phyloP scores from a whole-genome alignment of 148 eudicot species.

The Vaccinium macrocarpon region DNA sequence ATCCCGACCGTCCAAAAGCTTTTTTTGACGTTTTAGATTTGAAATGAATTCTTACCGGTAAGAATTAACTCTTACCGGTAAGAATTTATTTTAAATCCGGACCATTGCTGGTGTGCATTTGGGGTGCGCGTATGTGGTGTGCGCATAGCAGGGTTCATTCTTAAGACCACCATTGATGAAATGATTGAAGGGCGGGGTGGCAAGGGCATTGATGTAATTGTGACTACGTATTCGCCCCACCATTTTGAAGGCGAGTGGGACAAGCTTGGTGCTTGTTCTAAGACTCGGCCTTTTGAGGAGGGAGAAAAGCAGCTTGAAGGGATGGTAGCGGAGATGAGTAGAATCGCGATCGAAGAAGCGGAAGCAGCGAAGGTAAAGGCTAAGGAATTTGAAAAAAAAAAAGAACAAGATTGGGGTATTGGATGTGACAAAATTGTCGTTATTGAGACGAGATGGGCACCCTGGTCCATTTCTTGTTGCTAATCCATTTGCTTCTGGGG shows the following conservation, averaged over 20 bases:
- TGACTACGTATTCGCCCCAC: slow-evolving; percentile 80
- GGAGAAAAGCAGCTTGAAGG: slow-evolving; percentile 57
- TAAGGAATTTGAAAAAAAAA: neutral
- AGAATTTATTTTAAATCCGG: no score
- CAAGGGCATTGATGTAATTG: slow-evolving; percentile 44
- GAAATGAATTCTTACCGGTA: no score
- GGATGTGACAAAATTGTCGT: slow-evolving; percentile 68
- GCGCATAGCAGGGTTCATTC: no score
- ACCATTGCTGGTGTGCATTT: no score
- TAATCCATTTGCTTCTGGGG: slow-evolving; percentile 75
- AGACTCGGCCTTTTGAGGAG: slow-evolving; percentile 52
- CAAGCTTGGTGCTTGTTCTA: slow-evolving; percentile 76
- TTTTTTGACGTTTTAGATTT: no score
- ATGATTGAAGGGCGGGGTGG: slow-evolving; percentile 41
- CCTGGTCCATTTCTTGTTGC: slow-evolving; percentile 87
- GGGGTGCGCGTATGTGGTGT: no score
- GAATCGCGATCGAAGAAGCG: slow-evolving; percentile 45
- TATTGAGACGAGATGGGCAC: slow-evolving; percentile 84
- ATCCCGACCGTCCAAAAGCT: no score
- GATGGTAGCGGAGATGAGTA: slow-evolving; percentile 78
- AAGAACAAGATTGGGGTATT: slow-evolving; percentile 43
- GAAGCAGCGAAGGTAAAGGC: slow-evolving; percentile 33
- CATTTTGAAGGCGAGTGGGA: slow-evolving; percentile 99
- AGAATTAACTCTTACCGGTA: no score
- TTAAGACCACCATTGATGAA: slow-evolving; percentile 54